Base-by-base conservation (phyloP, 352 stramenopile genomes). In the Globisporangium ultimum region DNA sequence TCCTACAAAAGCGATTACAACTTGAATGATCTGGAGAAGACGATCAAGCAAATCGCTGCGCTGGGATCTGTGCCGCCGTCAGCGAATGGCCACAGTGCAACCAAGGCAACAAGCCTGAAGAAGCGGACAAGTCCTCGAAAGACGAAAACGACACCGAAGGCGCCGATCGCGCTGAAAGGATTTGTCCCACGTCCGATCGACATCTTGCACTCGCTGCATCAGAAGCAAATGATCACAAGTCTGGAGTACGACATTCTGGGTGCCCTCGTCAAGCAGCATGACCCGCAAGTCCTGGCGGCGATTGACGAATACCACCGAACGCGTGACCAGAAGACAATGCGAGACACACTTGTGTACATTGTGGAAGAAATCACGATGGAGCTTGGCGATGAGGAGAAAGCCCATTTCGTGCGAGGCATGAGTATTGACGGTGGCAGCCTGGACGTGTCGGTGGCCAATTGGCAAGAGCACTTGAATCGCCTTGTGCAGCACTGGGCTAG, bases 311-410 rank as follows among this genome's bases (percentile, higher is more conserved):
- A 76, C 54, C 65, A 91, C 20, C 60, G 65, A n/a, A 60, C 60
- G 5, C 67, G 66, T 0, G 53, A 80, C 20, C 56, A 78, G 2
- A 12, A 43, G 18, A 42, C 55, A 8, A 61, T 89, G n/a, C 70
- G 72, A 48, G 64, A 87, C 20, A 68, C 78, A 8, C 60, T 89
- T 0, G 80, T 90, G 9, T 32, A 43, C 9, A 75, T 88, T 14
- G 80, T 88, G 14, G 76, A 81, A 32, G 76, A 90, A 47, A 84
- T 90, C 45, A 88, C 78, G 24, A 63, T 72, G 47, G 80, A 88
- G 54, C 50, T 88, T 2, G 76, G 76, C 18, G 80, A 89, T 38
- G 80, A 89, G 36, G 78, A 89, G 55, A 87, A 84, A 57, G 63
- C 65, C 0, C 59, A 68, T 8, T 80, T 78, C 48, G 67, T 66